Base-by-base conservation (phyloP, 257 asterid genomes). In the Solanum paucissectum region DNA sequence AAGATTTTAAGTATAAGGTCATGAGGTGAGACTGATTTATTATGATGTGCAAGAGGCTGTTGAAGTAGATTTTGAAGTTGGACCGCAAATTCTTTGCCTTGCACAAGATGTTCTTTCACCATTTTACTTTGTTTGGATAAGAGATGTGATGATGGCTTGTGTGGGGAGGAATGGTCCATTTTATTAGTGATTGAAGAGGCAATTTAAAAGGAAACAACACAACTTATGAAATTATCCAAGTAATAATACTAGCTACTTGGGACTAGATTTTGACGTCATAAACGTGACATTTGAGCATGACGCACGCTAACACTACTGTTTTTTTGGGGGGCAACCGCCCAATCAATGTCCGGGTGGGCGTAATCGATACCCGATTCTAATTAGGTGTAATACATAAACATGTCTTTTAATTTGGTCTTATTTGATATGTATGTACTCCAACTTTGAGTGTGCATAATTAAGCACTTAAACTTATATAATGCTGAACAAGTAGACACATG, bases 41-140 rank as follows among this genome's bases (percentile, higher is more conserved):
- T 12, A 46, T 46, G 55, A 37, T 89, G 84, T 12, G 23, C 12
- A 71, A 71, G 68, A 25, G 89, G 90, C 4, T 86, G 73, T 20
- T 44, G 77, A 16, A 94, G 90, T 29, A 93, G 91, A 87, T 85
- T 84, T 88, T 86, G 94, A 14, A 95, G 96, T 33, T 87, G 89
- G 42, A 87, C 60, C 1, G 94, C 91, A 3, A 75, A 62, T 74
- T 93, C 88, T 77, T 86, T 92, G 9, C 98, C 98, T 82, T 86
- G 85, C 1, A 38, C 68, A 1, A 95, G 92, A 92, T 89, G 92
- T 93, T 89, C 85, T 69, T 37, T 83, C 64, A 27, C 66, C 42
- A 23, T 71, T 32, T 71, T 71, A 1, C 5, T 71, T 33, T 1
- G 44, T 72, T 72, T 72, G 44, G 79, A 72, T 72, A 72, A 72